Evolutionary conservation across 768 basidiomycete species (phyloP).

Genomic region (Dentipellis sp.): DNA sequence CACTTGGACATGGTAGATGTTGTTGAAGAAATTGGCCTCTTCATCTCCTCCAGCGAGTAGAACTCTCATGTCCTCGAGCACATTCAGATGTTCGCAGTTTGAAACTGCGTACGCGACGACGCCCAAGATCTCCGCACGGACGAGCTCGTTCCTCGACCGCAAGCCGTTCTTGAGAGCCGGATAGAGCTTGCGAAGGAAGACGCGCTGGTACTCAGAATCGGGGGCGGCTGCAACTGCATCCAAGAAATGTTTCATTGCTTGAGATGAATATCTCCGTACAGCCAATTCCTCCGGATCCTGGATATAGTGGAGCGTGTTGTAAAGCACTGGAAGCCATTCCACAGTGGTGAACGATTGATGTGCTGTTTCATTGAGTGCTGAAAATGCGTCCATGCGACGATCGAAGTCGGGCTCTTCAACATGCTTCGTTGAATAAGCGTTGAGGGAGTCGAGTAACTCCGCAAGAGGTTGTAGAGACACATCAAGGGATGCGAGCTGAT

Average conservation of each 20-base stretch:
- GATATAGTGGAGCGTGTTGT: conserved; percentile 78
- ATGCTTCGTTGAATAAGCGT: conserved; percentile 76
- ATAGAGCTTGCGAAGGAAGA: conserved; percentile 58
- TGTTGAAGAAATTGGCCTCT: conserved; percentile 96
- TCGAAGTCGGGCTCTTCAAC: conserved; percentile 93
- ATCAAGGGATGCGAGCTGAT: conserved; percentile 38
- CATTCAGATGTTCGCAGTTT: conserved; percentile 46
- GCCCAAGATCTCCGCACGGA: conserved; percentile 75
- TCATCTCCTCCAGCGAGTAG: conserved; percentile 83
- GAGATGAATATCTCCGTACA: conserved; percentile 73
- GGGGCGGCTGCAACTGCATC: conserved; percentile 40
- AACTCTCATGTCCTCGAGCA: conserved; percentile 71
- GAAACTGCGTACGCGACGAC: conserved; percentile 71
- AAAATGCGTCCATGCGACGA: conserved; percentile 68
- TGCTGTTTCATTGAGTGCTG: conserved; percentile 57
- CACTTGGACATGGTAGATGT: conserved; percentile 87
- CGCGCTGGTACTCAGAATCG: conserved; percentile 35
- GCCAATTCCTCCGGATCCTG: conserved; percentile 87
- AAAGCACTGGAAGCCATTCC: conserved; percentile 72
- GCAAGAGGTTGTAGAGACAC: conserved; percentile 38
- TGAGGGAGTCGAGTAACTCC: conserved; percentile 55
- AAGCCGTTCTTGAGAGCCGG: conserved; percentile 77
- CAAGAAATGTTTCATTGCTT: conserved; percentile 69
- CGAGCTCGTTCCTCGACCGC: conserved; percentile 72
- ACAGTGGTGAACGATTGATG: conserved; percentile 39